Base-by-base conservation (phyloP, 768 basidiomycete species). In the Leccinum pellstonianum region DNA sequence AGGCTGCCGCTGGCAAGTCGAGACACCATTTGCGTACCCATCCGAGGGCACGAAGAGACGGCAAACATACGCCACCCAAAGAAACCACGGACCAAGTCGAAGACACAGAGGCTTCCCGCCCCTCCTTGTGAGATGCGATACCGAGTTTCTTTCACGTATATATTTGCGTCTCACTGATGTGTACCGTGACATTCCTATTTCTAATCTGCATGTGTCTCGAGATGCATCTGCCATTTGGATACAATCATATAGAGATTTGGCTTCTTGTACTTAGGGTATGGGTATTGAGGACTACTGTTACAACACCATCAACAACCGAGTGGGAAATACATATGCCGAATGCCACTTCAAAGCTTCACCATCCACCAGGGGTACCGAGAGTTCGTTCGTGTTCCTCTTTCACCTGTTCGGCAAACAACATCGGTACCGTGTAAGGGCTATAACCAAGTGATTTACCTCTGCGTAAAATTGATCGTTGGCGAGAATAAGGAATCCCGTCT, bases 1-100 rank as follows among this genome's bases (percentile, higher is more conserved):
- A 93, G 71, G 92, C 91, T 6, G 91, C 91, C 3, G 75, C 84
- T 50, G 85, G 88, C 23, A 91, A 87, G 75, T 77, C 80, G 31
- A 90, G 86, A 71, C 85, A 85, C 61, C 70, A 76, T 9, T 11
- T 72, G 43, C 77, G 72, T 52, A 49, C 67, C 19, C 73, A 72
- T 4, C 52, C 56, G 29, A 72, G 62, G 56, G 63, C 25, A 51
- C 62, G 62, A 49, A 67, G 59, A 77, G 75, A 69, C 67, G 75
- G 54, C 73, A 83, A 68, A 72, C 76, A 63, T 70, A 77, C 75
- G 41, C 76, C 63, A 69, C 72, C 56, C 71, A 77, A 56, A 71
- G 71, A 64, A 66, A 62, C 70, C 56, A 62, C 58, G 48, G 73
- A 77, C 51, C 67, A 69, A 51, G 57, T 52, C 12, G 63, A 68